phyloP scores from a whole-genome alignment of 331 rosid species.

The Acacia concinna region DNA sequence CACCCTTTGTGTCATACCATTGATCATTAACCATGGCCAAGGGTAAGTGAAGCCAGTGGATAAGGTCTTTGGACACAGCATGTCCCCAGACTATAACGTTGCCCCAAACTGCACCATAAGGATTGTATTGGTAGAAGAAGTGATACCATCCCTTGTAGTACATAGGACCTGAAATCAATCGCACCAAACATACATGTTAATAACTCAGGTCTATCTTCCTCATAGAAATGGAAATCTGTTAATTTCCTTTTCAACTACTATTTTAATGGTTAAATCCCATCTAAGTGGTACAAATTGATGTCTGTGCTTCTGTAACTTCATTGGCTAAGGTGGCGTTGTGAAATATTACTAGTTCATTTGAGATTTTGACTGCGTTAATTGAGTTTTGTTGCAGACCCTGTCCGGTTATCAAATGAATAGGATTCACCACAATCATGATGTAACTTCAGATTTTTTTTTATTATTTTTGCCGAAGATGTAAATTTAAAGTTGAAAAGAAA shows the following conservation, averaged over 20 bases:
- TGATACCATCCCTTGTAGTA: slow-evolving; percentile 91
- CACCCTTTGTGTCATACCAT: slow-evolving; percentile 80
- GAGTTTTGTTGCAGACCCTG: not conserved
- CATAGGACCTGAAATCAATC: slow-evolving; percentile 61
- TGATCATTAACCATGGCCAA: slow-evolving; percentile 70
- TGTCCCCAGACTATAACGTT: slow-evolving; percentile 86
- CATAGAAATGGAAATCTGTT: not conserved
- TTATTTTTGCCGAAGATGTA: too few species aligned
- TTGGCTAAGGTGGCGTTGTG: not conserved
- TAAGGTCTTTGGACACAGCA: slow-evolving; percentile 75
- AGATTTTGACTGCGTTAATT: not conserved
- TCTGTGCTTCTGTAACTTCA: not conserved
- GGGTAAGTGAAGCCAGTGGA: slow-evolving; percentile 90
- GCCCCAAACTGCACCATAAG: slow-evolving; percentile 78
- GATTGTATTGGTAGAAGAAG: slow-evolving; percentile 89
- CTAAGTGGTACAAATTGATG: not conserved
- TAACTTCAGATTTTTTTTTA: too few species aligned
- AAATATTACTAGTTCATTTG: not conserved
- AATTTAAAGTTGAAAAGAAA: not conserved
- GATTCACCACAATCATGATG: not conserved
- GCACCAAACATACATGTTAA: not conserved
- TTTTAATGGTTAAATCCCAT: not conserved
- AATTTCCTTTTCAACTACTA: not conserved
- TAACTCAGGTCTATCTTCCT: not conserved
- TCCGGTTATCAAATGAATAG: not conserved